Conservation (phyloP, 2,329 filamentous ascomycete species). For the Aspergillus ibericus region DNA sequence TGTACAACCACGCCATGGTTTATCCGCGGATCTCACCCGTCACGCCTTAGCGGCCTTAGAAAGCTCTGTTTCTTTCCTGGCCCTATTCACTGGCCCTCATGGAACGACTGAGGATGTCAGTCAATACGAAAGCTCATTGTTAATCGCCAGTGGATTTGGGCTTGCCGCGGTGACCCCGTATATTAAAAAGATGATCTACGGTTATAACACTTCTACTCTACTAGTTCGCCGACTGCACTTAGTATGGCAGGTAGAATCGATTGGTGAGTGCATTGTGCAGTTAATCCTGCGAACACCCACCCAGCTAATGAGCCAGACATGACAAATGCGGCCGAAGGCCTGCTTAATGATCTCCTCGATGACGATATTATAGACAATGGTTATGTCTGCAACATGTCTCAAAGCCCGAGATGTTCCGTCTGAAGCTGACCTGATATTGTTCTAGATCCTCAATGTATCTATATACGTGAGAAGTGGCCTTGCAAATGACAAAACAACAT, state of each 20-base stretch:
- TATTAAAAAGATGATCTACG: slow-evolving; percentile 31
- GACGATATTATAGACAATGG: slow-evolving; percentile 25
- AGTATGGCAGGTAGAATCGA: slow-evolving; percentile 32
- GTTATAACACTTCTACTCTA: slow-evolving; percentile 32
- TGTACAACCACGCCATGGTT: no score
- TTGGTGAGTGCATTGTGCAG: slow-evolving; percentile 1
- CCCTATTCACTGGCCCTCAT: slow-evolving; percentile 27
- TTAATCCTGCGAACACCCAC: neutral
- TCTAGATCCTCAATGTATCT: slow-evolving; percentile 26
- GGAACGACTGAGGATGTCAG: neutral
- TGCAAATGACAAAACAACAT: slow-evolving; percentile 12
- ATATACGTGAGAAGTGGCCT: slow-evolving; percentile 24
- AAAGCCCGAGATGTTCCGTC: neutral
- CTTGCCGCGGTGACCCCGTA: neutral
- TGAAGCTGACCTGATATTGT: slow-evolving; percentile 11
- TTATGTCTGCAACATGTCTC: slow-evolving; percentile 21
- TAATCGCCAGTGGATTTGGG: neutral
- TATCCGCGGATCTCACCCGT: no score
- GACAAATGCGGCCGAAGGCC: slow-evolving; percentile 13
- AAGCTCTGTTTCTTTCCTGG: slow-evolving; percentile 21
- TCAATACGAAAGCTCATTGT: neutral
- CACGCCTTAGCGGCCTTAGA: slow-evolving; percentile 6
- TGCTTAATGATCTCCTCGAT: slow-evolving; percentile 25
- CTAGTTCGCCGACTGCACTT: slow-evolving; percentile 32
- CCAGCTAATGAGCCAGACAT: neutral